Conservation (phyloP, 306 rosid species). For the Lithocarpus polystachyus region DNA sequence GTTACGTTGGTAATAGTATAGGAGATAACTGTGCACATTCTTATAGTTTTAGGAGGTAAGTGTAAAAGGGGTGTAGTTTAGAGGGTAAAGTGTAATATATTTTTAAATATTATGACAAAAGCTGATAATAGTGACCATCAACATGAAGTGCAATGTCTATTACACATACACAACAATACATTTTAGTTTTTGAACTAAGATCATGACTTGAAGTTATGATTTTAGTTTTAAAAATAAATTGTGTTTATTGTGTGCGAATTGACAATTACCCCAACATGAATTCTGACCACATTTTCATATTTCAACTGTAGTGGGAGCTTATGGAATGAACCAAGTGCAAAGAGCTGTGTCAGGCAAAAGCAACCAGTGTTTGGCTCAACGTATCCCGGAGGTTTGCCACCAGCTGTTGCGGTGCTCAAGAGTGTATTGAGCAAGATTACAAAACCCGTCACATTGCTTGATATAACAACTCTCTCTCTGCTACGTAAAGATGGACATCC, state of each 20-base stretch:
- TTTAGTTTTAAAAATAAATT: no score
- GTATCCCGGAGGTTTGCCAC: constrained; percentile 72
- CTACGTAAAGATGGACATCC: constrained; percentile 91
- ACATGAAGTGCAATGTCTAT: no score
- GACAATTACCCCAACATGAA: neutral
- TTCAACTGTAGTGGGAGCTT: constrained; percentile 47
- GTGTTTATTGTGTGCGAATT: neutral
- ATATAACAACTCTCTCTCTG: constrained; percentile 68
- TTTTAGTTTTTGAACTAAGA: neutral
- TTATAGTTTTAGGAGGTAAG: no score
- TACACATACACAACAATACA: no score
- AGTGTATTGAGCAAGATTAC: constrained; percentile 43
- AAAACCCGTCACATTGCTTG: constrained; percentile 65
- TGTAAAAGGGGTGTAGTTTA: no score
- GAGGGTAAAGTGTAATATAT: no score
- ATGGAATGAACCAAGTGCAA: constrained; percentile 73
- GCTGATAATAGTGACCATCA: no score
- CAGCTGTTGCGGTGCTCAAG: constrained; percentile 61
- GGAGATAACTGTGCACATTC: no score
- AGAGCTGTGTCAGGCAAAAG: constrained; percentile 51
- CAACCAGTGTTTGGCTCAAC: constrained; percentile 57
- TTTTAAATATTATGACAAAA: no score
- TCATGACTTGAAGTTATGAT: no score
- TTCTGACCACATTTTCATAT: neutral
- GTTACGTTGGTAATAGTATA: no score